These are phyloP conservation scores for Populus tomentosa DNA, from an alignment of 441 rosid species.

Conservation along the genomic window DNA sequence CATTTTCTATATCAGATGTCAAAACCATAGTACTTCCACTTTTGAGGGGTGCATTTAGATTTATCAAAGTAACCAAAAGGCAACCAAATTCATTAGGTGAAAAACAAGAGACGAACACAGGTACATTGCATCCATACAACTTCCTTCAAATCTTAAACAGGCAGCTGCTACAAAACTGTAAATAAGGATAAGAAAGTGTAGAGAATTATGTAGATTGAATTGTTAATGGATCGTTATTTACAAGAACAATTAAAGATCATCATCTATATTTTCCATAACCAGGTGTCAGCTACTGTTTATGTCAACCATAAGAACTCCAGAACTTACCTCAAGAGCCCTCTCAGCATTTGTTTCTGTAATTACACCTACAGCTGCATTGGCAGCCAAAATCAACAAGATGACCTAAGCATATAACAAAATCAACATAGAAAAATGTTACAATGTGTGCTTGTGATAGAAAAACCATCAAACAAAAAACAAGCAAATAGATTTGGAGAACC, in stretches of 20 bases:
- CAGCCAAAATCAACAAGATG: conserved; percentile 92
- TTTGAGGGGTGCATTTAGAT: no score
- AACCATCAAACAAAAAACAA: not conserved
- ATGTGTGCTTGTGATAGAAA: not conserved
- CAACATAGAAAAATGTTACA: no score
- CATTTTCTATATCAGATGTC: no score
- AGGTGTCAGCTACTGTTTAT: not conserved
- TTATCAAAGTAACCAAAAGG: no score
- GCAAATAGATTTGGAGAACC: not conserved
- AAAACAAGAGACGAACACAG: no score
- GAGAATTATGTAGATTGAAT: no score
- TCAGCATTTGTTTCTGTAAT: conserved; percentile 99
- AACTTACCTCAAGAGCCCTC: conserved; percentile 88
- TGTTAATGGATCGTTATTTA: not conserved
- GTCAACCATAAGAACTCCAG: conserved; percentile 11
- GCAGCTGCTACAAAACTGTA: no score
- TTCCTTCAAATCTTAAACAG: no score
- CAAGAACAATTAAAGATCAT: not conserved
- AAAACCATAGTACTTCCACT: no score
- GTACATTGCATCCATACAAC: no score
- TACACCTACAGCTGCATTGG: conserved; percentile 99
- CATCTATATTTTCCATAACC: not conserved
- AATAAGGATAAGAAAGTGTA: no score
- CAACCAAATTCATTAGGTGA: no score
- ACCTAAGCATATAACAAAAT: conserved; percentile 45